phyloP scores from a whole-genome alignment of 2,329 filamentous ascomycete genomes.

The Sporothrix mexicana region DNA sequence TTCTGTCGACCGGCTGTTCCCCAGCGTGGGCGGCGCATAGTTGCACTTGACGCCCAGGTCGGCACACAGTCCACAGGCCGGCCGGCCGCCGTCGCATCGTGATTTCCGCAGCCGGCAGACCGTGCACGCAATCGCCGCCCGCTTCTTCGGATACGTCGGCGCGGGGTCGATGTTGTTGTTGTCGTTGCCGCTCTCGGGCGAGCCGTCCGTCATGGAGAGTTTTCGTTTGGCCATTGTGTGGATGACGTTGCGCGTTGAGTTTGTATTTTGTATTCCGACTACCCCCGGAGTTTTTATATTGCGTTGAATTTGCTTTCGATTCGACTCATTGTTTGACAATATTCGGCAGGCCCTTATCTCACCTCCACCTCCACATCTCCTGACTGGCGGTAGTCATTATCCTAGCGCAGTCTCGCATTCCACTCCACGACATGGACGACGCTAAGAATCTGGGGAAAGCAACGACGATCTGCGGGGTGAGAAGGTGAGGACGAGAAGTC shows the following conservation, averaged over 20 bases:
- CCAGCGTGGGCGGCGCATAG: background rate
- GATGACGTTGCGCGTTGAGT: background rate
- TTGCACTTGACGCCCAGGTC: slow-evolving; percentile 1
- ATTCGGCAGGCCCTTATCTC: background rate
- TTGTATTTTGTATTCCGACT: background rate
- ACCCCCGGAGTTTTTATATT: slow-evolving; percentile 9
- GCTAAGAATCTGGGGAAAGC: background rate
- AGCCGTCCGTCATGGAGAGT: background rate
- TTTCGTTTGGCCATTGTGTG: background rate
- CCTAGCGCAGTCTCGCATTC: background rate
- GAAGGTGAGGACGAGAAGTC: background rate
- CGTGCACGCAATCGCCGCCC: background rate
- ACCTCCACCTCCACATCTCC: background rate
- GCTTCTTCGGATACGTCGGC: slow-evolving; percentile 1
- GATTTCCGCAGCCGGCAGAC: background rate
- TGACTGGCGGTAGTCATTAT: background rate
- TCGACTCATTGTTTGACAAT: too few relatives aligned
- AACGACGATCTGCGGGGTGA: background rate
- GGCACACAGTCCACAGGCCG: background rate
- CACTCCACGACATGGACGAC: too few relatives aligned
- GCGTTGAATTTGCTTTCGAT: too few relatives aligned
- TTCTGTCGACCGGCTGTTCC: slow-evolving; percentile 2
- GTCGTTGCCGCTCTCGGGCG: background rate
- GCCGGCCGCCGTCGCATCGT: background rate
- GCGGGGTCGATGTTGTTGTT: background rate